Percentiles rank a stretch among this genome's conserved stretches.
These are phyloP conservation scores for Paratinospora sagittata DNA, from an alignment of 164 flowering plant species.

Conservation along the genomic window DNA sequence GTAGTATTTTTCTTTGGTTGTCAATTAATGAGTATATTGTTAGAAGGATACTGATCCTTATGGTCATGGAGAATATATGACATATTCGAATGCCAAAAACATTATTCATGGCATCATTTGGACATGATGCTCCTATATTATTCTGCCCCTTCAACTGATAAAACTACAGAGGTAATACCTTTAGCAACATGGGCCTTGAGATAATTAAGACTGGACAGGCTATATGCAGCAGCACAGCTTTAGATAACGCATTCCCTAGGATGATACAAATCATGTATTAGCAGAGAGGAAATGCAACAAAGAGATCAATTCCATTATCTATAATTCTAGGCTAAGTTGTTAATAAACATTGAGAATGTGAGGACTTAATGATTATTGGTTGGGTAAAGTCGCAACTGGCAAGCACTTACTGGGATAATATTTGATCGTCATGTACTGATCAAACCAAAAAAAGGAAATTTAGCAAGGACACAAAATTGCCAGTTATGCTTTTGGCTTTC, in stretches of 20 bases:
- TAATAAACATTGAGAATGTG: not conserved
- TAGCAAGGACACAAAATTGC: too few relatives aligned
- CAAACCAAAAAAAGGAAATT: not conserved
- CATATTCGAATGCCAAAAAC: too few relatives aligned
- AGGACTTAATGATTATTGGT: not conserved
- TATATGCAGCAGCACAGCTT: not conserved
- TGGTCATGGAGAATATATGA: too few relatives aligned
- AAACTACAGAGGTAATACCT: not conserved
- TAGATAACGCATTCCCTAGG: not conserved
- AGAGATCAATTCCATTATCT: not conserved
- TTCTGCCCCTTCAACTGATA: not conserved
- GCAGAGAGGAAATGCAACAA: not conserved
- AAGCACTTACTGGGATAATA: not conserved
- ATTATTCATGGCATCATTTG: too few relatives aligned
- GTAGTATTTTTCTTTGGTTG: too few relatives aligned
- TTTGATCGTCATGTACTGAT: not conserved
- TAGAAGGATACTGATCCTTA: too few relatives aligned
- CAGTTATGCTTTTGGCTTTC: too few relatives aligned
- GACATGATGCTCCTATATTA: too few relatives aligned
- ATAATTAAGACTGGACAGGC: not conserved
- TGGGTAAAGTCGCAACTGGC: not conserved
- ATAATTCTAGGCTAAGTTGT: not conserved
- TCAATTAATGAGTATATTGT: too few relatives aligned
- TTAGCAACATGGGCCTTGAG: not conserved
- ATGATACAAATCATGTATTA: not conserved